Evolutionary conservation across 164 flowering plant genomes (phyloP), one percentile per base, ranked within the genome.

Genomic region (Aristolochia contorta): DNA sequence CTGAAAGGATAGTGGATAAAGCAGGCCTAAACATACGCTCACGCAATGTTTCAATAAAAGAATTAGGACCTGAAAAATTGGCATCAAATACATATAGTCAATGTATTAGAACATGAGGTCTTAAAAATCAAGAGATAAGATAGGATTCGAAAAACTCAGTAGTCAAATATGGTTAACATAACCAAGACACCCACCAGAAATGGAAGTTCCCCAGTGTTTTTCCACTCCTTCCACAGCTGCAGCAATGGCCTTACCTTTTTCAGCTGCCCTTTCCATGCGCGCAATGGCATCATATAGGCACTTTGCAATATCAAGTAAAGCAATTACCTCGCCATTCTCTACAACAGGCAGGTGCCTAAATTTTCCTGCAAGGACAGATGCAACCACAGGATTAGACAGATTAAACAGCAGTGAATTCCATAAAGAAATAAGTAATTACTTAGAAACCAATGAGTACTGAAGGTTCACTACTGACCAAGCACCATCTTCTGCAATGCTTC

Each of bases 401-500:
- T n/a, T 8, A 50, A 50, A n/a, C 20, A 50, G 23, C 23, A n/a
- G 22, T 12, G 20, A 50, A 1, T 22, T 18, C 22, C 54, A 50
- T 27, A 60, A 16, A n/a, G 43, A 4, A 16, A 49, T 25, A 46
- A 1, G 14, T 24, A 52, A 0, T 30, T 20, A 2, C 10, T 61
- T 61, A 47, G 47, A 3, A 46, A 12, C 8, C 19, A 16, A 10
- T 37, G 12, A 37, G 5, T 37, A 37, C 30, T 50, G 25, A 41
- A 61, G 43, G 64, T 23, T 21, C 16, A 37, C 61, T 32, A 69
- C 67, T 18, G 64, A 93, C 99, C 99, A 82, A 80, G 91, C 23
- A 94, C 97, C 99, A 94, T 94, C 74, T 94, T 94, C 64, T 94
- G 99, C 65, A 94, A 77, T 59, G 99, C 99, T 78, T 94, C 99